Evolutionary conservation across 2,329 filamentous ascomycete genomes (phyloP).

Genomic region (Aspergillus sp.): DNA sequence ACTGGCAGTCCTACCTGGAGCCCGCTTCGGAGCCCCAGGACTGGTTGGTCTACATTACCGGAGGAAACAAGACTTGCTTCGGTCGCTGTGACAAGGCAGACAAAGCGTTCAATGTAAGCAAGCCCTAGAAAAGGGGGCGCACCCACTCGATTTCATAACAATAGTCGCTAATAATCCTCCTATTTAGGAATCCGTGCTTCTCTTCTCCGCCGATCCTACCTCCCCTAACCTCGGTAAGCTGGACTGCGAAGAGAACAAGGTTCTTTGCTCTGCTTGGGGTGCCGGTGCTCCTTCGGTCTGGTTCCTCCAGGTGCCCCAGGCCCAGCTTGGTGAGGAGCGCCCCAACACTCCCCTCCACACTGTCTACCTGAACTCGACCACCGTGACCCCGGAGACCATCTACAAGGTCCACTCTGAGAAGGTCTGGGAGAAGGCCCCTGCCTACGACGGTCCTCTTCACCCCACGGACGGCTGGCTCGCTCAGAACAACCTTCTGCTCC

Average conservation of each 20-base stretch:
- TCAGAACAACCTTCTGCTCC: conserved; percentile 54
- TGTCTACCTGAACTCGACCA: conserved; percentile 59
- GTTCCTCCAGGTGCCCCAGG: conserved; percentile 58
- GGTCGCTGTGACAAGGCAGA: conserved; percentile 59
- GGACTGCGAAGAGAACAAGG: conserved; percentile 60
- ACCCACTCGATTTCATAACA: not conserved
- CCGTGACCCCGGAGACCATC: conserved; percentile 58
- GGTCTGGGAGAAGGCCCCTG: conserved; percentile 52
- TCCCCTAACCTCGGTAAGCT: conserved; percentile 59
- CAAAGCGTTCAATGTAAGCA: conserved; percentile 52
- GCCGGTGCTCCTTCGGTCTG: conserved; percentile 58
- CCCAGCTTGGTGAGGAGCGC: conserved; percentile 55
- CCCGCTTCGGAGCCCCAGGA: conserved; percentile 46
- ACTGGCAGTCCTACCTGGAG: conserved; percentile 58
- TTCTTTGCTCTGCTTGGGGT: conserved; percentile 64
- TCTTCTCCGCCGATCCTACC: conserved; percentile 56
- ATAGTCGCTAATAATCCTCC: conserved; percentile 15
- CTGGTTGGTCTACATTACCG: conserved; percentile 64
- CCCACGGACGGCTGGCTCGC: conserved; percentile 61
- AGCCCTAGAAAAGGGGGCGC: conserved; percentile 8
- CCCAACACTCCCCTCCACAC: conserved; percentile 56
- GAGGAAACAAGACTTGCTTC: conserved; percentile 66
- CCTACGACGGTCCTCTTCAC: conserved; percentile 62
- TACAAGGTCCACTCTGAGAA: conserved; percentile 59
- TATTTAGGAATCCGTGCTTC: conserved; percentile 52